phyloP scores from a whole-genome alignment of 2,329 filamentous ascomycete species.

The Ilyonectria destructans region DNA sequence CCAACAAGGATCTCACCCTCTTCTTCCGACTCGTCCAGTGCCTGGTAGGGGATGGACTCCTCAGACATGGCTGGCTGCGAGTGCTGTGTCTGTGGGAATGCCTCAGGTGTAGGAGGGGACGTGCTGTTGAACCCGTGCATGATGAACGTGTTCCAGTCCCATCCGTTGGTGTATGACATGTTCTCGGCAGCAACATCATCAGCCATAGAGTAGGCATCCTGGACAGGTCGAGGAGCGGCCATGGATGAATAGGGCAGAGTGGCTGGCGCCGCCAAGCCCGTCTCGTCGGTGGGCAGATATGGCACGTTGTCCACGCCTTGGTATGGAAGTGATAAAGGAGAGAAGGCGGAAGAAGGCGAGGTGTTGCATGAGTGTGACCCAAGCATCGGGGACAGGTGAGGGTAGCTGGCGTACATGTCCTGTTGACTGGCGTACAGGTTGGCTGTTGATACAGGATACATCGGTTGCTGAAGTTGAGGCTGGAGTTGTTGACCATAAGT shows the following conservation, averaged over 20 bases:
- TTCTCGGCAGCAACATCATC: slow-evolving; percentile 33
- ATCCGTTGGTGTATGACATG: slow-evolving; percentile 33
- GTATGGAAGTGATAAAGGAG: slow-evolving; percentile 68
- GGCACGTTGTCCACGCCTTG: slow-evolving; percentile 56
- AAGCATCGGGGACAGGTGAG: slow-evolving; percentile 68
- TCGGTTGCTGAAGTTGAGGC: slow-evolving; percentile 56
- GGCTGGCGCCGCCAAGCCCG: slow-evolving; percentile 54
- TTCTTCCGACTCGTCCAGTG: slow-evolving; percentile 68
- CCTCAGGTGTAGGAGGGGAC: slow-evolving; percentile 73
- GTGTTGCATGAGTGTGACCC: slow-evolving; percentile 71
- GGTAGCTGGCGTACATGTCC: slow-evolving; percentile 60
- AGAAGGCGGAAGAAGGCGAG: slow-evolving; percentile 71
- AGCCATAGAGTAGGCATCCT: slow-evolving; percentile 54
- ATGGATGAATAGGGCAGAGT: slow-evolving; percentile 48
- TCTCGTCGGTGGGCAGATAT: slow-evolving; percentile 59
- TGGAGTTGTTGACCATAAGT: slow-evolving; percentile 64
- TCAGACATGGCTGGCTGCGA: slow-evolving; percentile 65
- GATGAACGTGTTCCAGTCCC: slow-evolving; percentile 65
- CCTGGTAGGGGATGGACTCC: slow-evolving; percentile 65
- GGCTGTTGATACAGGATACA: slow-evolving; percentile 59
- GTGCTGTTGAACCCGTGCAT: slow-evolving; percentile 64
- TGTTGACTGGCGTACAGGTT: slow-evolving; percentile 58
- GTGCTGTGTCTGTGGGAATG: slow-evolving; percentile 69
- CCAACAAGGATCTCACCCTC: slow-evolving; percentile 84
- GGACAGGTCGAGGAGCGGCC: slow-evolving; percentile 37